Base-by-base conservation (phyloP, 2,329 filamentous ascomycete species). In the Xylaria sp. region DNA sequence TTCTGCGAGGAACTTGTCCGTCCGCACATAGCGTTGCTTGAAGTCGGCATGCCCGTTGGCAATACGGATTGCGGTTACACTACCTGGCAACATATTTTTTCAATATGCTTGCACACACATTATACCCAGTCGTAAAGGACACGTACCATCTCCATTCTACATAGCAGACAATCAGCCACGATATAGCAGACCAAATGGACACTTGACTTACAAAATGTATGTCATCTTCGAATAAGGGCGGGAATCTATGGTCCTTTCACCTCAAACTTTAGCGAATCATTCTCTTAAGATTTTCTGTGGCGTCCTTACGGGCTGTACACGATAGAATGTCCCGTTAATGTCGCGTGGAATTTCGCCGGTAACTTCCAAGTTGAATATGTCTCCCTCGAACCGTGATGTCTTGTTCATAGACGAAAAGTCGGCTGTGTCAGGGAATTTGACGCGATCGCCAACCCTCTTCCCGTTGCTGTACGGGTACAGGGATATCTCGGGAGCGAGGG, bases 181-280 rank as follows among this genome's bases (percentile, higher is more conserved):
- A 40, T n/a, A 15, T 13, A 9, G 11, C 4, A 33, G 13, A 35
- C 8, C 3, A 10, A 5, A 53, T 5, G 9, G 7, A 25, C 5
- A 5, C 3, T 48, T n/a, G 1, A 64, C 70, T 67, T 51, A 71
- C 69, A 52, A 73, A 73, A 37, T 72, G 71, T 52, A 72, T 80
- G 62, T 87, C 84, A 66, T 82, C 81, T 68, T 84, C 83, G 65
- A 80, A 85, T 1, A 81, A 68, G 1, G 80, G 84, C n/a, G 82
- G 83, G 68, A 81, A 86, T 27, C 79, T 78, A 67, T 80, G 80
- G 67, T 85, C 82, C 15, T 72, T 44, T 0, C 11, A 40, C 15
- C 40, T 49, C 33, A 9, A 33, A 19, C 11, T 7, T 41, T 37
- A 65, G 49, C 25, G 11, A 37, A 23, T 8, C 10, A 25, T 25